Evolutionary conservation across 116 monocot species (phyloP), one percentile per base, ranked within the genome.

Genomic region (Trichopus zeylanicus): DNA sequence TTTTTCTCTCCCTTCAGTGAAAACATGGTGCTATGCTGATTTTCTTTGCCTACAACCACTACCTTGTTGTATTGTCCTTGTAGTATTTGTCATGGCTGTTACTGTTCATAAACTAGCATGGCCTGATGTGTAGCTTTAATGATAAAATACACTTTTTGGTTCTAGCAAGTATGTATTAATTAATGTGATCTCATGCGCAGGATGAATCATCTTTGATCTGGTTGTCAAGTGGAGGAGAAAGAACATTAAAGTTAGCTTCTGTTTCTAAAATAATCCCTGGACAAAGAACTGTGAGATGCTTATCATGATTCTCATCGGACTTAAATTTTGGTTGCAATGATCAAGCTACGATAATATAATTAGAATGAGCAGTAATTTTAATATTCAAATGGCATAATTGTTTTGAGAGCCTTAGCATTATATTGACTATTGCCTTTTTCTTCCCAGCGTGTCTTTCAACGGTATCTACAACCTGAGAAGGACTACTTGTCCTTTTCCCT

Each of bases 271-370:
- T 85, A 26, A 76, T 80, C 30, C 64, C 68, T 37, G 85, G 81
- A 26, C 81, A 85, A 75, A 85, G 80, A 80, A 85, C 85, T 48
- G 80, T 85, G 65, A 85, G 85, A 65, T 23, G 30, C 56, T 60
- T 37, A 56, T 22, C 46, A 26, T 48, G 56, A 39, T 4, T 27
- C 24, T 24, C 28, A 13, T 46, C 15, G n/a, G n/a, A 24, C 57
- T 15, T 26, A 22, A 26, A 26, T 34, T 38, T 51, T 26, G 31
- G 42, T 16, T 42, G 8, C 42, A 16, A 16, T 16, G 42, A 42
- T 42, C 42, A 42, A 16, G 42, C n/a, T 42, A 15, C n/a, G 7
- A 1, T 42, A 3, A 42, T 15, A 42, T n/a, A n/a, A n/a, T n/a
- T n/a, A n/a, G n/a, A n/a, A n/a, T n/a, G n/a, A 18, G 42, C 42